Conservation (phyloP, 1,139 yeast genomes). For the Meyerozyma athensensis region DNA sequence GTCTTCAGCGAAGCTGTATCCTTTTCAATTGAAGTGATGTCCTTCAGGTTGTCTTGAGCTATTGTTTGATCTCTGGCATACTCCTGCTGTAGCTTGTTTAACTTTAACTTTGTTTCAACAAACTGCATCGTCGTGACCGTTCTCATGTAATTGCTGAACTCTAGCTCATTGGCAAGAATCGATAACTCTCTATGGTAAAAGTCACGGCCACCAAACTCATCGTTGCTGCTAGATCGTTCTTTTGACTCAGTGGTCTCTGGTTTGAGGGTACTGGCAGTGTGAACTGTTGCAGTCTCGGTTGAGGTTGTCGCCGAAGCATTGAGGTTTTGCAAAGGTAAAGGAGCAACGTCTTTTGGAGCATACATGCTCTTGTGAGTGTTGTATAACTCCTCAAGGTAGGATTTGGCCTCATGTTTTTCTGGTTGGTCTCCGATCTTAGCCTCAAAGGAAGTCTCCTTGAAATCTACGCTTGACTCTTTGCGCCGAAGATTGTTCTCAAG, state of each 20-base stretch:
- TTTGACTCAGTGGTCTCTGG: neutral
- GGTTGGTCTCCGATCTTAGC: neutral
- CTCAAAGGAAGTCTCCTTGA: neutral
- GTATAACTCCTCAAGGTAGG: slow-evolving; percentile 25
- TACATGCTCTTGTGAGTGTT: slow-evolving; percentile 33
- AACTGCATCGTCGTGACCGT: slow-evolving; percentile 47
- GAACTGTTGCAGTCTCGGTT: slow-evolving; percentile 21
- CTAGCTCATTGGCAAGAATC: slow-evolving; percentile 57
- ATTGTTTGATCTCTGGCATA: neutral
- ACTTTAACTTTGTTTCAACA: slow-evolving; percentile 27
- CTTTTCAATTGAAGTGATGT: slow-evolving; percentile 5
- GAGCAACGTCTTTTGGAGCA: slow-evolving; percentile 6
- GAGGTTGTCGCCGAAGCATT: slow-evolving; percentile 23
- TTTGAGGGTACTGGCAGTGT: slow-evolving; percentile 6
- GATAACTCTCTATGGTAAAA: slow-evolving; percentile 57
- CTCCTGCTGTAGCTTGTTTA: slow-evolving; percentile 5
- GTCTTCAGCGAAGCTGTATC: neutral
- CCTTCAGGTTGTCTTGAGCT: neutral
- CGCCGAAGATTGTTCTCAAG: neutral
- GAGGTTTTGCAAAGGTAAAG: slow-evolving; percentile 14
- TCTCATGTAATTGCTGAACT: slow-evolving; percentile 54
- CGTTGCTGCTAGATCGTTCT: neutral
- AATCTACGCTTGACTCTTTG: neutral
- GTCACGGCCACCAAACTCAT: slow-evolving; percentile 23
- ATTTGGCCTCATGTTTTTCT: slow-evolving; percentile 12